Evolutionary conservation across 164 flowering plant genomes (phyloP).

Genomic region (Malania oleifera): DNA sequence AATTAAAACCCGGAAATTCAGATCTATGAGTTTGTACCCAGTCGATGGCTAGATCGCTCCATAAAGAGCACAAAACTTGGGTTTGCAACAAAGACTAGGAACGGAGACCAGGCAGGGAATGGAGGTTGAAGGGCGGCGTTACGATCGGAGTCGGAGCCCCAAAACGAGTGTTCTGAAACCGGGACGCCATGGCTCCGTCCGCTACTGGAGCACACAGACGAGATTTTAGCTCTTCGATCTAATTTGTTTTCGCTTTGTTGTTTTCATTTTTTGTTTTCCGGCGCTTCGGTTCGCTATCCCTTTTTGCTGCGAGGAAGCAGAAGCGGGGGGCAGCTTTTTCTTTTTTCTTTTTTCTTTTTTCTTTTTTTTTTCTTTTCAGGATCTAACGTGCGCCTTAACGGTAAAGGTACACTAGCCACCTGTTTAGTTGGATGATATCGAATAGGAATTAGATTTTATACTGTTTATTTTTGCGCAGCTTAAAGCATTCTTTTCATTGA

Average conservation of each 20-base stretch:
- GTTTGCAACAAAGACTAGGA: conserved; percentile 4
- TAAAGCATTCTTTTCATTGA: no score
- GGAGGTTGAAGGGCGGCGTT: conserved; percentile 8
- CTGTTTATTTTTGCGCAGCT: no score
- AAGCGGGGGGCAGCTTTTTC: no score
- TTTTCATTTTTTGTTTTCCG: not conserved
- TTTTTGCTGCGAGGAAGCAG: not conserved
- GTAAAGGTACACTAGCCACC: no score
- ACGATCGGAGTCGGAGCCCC: not conserved
- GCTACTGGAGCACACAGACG: not conserved
- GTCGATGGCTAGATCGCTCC: conserved; percentile 15
- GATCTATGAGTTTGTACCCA: conserved; percentile 22
- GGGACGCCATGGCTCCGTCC: conserved; percentile 13
- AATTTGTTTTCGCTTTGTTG: conserved; percentile 7
- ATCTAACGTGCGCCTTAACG: conserved; percentile 21
- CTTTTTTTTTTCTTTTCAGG: not conserved
- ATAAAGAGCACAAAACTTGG: conserved; percentile 6
- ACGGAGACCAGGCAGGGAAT: conserved; percentile 4
- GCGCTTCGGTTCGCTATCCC: no score
- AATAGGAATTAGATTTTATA: no score
- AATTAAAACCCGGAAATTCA: conserved; percentile 9
- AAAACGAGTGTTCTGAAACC: conserved; percentile 13
- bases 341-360: no score
- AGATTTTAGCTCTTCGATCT: not conserved
- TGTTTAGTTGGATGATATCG: no score